Conservation (phyloP, 2,329 filamentous ascomycete species). For the Alternaria atra region DNA sequence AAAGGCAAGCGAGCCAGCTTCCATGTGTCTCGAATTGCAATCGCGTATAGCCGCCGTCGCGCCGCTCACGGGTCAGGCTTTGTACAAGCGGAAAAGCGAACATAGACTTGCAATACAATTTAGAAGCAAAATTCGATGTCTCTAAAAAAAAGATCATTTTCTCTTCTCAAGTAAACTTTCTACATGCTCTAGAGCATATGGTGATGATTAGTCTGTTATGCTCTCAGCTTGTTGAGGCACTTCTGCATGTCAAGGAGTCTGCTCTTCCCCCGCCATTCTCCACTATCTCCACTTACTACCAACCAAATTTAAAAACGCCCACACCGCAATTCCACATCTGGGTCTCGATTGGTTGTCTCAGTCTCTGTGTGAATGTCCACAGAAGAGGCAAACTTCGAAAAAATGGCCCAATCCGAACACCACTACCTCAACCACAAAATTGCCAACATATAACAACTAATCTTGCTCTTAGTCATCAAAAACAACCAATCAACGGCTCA, state of each 20-base stretch:
- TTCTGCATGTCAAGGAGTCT: not conserved
- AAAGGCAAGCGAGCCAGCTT: constrained; percentile 15
- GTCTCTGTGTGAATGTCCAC: too few species aligned
- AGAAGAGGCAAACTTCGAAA: too few species aligned
- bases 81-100: constrained; percentile 16
- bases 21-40: constrained; percentile 10
- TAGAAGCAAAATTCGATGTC: not conserved
- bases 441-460: not conserved
- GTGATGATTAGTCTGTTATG: not conserved
- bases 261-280: not conserved
- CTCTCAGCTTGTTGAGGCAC: not conserved
- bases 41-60: constrained; percentile 23
- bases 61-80: constrained; percentile 35
- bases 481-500: constrained; percentile 19
- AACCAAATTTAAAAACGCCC: not conserved
- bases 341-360: too few species aligned
- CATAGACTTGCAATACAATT: constrained; percentile 3
- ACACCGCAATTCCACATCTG: not conserved
- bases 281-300: constrained; percentile 4
- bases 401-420: not conserved
- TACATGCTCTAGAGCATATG: not conserved
- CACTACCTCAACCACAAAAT: not conserved
- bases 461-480: constrained; percentile 4
- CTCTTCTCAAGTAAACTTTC: not conserved
- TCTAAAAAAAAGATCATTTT: not conserved